Percentiles rank a stretch among this genome's conserved stretches.
phyloP scores from a whole-genome alignment of 495 filamentous ascomycete genomes.

The Trichoderma parareesei region DNA sequence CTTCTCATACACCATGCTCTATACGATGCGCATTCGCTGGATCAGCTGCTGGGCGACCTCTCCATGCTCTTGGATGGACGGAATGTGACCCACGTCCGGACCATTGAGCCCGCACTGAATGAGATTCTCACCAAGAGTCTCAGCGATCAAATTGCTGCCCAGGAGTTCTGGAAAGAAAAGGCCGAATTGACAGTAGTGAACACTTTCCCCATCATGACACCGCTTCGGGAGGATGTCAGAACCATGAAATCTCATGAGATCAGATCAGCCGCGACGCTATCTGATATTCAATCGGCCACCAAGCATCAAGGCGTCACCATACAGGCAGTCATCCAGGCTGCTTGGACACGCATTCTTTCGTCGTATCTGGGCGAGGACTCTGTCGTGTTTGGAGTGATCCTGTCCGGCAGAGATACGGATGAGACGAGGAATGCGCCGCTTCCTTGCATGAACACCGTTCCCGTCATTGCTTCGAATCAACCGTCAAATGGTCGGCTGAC shows the following conservation, averaged over 20 bases:
- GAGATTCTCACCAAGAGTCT: slow-evolving; percentile 42
- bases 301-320: slow-evolving; percentile 51
- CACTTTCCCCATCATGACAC: slow-evolving; percentile 62
- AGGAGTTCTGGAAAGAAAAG: slow-evolving; percentile 54
- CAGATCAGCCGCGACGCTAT: slow-evolving; percentile 27
- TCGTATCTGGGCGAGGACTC: slow-evolving; percentile 61
- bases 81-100: slow-evolving; percentile 1
- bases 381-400: slow-evolving; percentile 63
- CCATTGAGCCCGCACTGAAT: slow-evolving; percentile 36
- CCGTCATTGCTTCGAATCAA: slow-evolving; percentile 45
- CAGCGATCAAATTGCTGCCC: slow-evolving; percentile 24
- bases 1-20: slow-evolving; percentile 59
- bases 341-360: slow-evolving; percentile 63
- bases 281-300: slow-evolving; percentile 44
- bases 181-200: slow-evolving; percentile 45
- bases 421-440: slow-evolving; percentile 49
- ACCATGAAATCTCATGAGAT: not conserved
- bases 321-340: slow-evolving; percentile 62
- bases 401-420: slow-evolving; percentile 58
- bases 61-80: slow-evolving; percentile 15
- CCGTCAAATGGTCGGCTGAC: slow-evolving; percentile 48
- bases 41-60: slow-evolving; percentile 50
- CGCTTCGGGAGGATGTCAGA: slow-evolving; percentile 37
- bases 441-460: slow-evolving; percentile 68
- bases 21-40: slow-evolving; percentile 68